Base-by-base conservation (phyloP, 306 rosid genomes). In the Rosa lucieae region DNA sequence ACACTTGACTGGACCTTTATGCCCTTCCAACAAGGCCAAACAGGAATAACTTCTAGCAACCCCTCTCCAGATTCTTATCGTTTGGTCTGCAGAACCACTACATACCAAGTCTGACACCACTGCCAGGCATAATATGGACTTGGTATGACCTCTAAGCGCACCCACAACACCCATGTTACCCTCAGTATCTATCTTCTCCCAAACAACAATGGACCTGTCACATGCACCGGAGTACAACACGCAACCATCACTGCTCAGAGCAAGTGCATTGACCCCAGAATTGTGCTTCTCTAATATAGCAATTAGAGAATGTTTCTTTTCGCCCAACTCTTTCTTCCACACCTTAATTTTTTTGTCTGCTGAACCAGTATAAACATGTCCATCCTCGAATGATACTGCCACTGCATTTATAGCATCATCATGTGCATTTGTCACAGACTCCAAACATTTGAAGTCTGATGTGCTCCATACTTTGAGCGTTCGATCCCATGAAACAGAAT, bases 401-500 rank as follows among this genome's bases (percentile, higher is more conserved):
- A 95, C 78, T 35, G 98, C 96, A 44, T 95, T 95, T 20, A 95
- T 86, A 5, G 99, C 99, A 51, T 95, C 99, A 48, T 91, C 94
- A 35, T 95, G 99, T 0, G 99, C 99, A 58, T 87, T 77, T 1
- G 49, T 52, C 32, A 92, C 73, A 10, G 99, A 95, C 51, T 95
- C 99, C 82, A 95, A 77, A 76, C 99, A 95, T 55, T 82, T 85
- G 85, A 89, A 92, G 82, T 95, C 96, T 35, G 79, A 69, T 3
- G 92, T 90, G 51, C 92, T 59, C 99, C 99, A 95, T 6, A 94
- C 72, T 84, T 95, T 95, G 76, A 95, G 79, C 10, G 98, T 86
- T 26, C 97, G 86, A 76, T 95, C 99, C 99, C 99, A 95, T 1
- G 99, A 95, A 53, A 91, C 99, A 0, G 99, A 95, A 74, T 89